Conservation (phyloP, 2,329 filamentous ascomycete genomes). For the Aspergillus sclerotialis region DNA sequence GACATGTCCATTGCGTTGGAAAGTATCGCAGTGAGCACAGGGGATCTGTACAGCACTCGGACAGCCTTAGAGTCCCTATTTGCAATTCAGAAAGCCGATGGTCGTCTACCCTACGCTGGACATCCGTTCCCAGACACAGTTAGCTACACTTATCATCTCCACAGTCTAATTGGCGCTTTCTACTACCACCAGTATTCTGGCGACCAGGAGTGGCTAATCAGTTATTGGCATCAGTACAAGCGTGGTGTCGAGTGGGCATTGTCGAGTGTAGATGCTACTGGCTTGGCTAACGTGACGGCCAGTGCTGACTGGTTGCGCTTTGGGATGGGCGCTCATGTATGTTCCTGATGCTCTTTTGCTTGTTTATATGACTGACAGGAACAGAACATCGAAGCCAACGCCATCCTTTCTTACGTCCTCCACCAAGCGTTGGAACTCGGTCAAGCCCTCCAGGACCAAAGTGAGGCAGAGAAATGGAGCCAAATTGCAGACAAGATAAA, state of each 20-base stretch:
- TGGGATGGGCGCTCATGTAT: constrained; percentile 44
- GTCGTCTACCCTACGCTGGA: constrained; percentile 46
- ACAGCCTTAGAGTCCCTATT: constrained; percentile 47
- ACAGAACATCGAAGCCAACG: constrained; percentile 31
- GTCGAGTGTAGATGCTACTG: constrained; percentile 34
- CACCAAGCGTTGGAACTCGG: constrained; percentile 16
- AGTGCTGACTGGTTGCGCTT: constrained; percentile 42
- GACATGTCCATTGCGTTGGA: constrained; percentile 55
- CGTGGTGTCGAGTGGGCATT: constrained; percentile 37
- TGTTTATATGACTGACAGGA: neutral
- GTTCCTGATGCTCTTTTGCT: constrained; percentile 1
- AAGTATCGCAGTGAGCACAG: constrained; percentile 48
- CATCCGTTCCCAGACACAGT: constrained; percentile 33
- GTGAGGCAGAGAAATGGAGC: constrained; percentile 12
- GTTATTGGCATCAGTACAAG: constrained; percentile 40
- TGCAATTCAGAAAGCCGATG: constrained; percentile 37
- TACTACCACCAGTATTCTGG: constrained; percentile 41
- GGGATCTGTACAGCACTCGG: constrained; percentile 44
- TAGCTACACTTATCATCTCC: constrained; percentile 52
- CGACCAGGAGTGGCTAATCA: constrained; percentile 32
- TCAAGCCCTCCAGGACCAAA: constrained; percentile 12
- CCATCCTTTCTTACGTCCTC: constrained; percentile 36
- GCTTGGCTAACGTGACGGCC: constrained; percentile 41
- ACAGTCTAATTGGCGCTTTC: constrained; percentile 40
- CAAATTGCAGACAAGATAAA: constrained; percentile 14